A percentile compares a stretch with the other conserved stretches of the same genome.
phyloP scores from a whole-genome alignment of 2,329 filamentous ascomycete species.

The Cercospora sp. region DNA sequence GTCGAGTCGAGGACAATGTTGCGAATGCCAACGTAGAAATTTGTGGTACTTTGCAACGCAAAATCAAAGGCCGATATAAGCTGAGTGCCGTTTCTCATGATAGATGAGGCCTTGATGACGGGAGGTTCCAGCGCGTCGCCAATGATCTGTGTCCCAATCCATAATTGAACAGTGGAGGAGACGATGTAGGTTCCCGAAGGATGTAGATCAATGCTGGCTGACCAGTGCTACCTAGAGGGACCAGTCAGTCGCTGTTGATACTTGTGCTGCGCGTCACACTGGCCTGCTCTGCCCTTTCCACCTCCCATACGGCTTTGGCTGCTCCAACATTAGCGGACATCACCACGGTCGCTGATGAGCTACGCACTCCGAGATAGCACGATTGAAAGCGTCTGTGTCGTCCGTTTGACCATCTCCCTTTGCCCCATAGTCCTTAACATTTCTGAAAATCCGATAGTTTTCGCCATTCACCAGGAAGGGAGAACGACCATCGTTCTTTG shows the following conservation, averaged over 20 bases:
- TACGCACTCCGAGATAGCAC: conserved; percentile 60
- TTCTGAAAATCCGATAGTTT: conserved; percentile 61
- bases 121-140: conserved; percentile 73
- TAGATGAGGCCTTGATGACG: conserved; percentile 59
- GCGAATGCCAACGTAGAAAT: conserved; percentile 36
- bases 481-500: conserved; percentile 63
- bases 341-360: background rate
- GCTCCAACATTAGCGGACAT: background rate
- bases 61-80: conserved; percentile 31
- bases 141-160: conserved; percentile 90
- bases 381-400: conserved; percentile 86
- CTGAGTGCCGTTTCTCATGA: conserved; percentile 24
- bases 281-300: conserved; percentile 15
- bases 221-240: conserved; percentile 37
- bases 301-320: conserved; percentile 21
- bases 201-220: conserved; percentile 57
- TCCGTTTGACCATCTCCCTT: conserved; percentile 69
- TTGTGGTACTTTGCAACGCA: conserved; percentile 29
- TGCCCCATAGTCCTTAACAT: conserved; percentile 47
- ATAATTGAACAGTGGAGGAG: conserved; percentile 73
- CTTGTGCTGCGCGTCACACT: background rate
- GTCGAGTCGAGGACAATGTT: conserved; percentile 37
- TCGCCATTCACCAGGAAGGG: conserved; percentile 58
- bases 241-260: background rate
- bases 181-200: conserved; percentile 53